Conservation (phyloP, 768 basidiomycete genomes). For the Nidularia sp. region DNA sequence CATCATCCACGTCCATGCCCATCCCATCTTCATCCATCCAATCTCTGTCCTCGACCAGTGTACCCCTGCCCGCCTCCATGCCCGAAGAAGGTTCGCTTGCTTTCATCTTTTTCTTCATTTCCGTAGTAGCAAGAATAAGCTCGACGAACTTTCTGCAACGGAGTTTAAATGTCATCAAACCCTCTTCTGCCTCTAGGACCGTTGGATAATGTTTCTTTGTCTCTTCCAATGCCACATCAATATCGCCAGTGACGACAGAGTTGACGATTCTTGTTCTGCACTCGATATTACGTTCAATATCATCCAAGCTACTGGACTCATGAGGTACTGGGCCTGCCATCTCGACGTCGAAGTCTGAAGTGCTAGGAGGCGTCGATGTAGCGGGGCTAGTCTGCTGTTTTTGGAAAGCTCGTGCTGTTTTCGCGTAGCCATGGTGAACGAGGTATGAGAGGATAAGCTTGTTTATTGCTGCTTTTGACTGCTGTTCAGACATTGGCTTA, state of each 20-base stretch:
- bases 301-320: conserved; percentile 12
- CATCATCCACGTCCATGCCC: conserved; percentile 65
- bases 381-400: conserved; percentile 28
- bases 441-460: conserved; percentile 78
- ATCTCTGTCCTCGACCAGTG: conserved; percentile 17
- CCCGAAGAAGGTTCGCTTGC: conserved; percentile 21
- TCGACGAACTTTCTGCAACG: conserved; percentile 86
- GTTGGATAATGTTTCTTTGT: conserved; percentile 53
- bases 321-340: conserved; percentile 30
- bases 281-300: conserved; percentile 51
- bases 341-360: conserved; percentile 37
- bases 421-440: conserved; percentile 79
- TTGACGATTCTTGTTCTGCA: conserved; percentile 68
- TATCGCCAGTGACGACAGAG: conserved; percentile 63
- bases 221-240: conserved; percentile 62
- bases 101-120: conserved; percentile 61
- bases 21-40: conserved; percentile 44
- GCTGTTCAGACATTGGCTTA: conserved; percentile 37
- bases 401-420: conserved; percentile 65
- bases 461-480: conserved; percentile 57
- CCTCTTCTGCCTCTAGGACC: conserved; percentile 64
- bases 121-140: conserved; percentile 67
- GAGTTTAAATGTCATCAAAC: conserved; percentile 75
- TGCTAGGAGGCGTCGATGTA: conserved; percentile 5
- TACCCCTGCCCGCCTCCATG: conserved; percentile 18